phyloP scores from a whole-genome alignment of 768 basidiomycete species.

The Tulasnella sp. region DNA sequence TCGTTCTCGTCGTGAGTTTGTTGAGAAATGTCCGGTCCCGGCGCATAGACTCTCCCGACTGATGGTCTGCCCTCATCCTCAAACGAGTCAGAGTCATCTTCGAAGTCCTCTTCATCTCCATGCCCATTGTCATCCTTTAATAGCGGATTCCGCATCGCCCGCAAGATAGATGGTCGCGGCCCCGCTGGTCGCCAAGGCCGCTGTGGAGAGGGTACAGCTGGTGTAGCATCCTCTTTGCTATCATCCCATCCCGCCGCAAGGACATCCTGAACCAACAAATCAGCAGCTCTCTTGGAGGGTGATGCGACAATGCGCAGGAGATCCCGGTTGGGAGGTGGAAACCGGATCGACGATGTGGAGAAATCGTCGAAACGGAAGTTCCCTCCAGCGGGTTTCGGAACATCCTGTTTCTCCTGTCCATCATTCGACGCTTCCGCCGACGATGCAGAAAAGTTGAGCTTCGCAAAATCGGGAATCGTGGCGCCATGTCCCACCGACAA shows the following conservation, averaged over 20 bases:
- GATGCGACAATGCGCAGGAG: constrained; percentile 1
- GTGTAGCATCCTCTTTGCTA: not conserved
- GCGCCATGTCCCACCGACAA: not conserved
- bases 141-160: not conserved
- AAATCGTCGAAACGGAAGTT: not conserved
- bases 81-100: not conserved
- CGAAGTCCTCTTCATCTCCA: not conserved
- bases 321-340: constrained; percentile 1
- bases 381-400: not conserved
- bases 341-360: not conserved
- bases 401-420: not conserved
- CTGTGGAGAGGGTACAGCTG: not conserved
- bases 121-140: constrained; percentile 10
- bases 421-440: not conserved
- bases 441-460: not conserved
- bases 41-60: not conserved
- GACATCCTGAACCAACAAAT: constrained; percentile 4
- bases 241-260: not conserved
- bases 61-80: not conserved
- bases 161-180: constrained; percentile 4
- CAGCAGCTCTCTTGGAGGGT: constrained; percentile 7
- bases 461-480: not conserved
- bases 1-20: not conserved
- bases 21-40: not conserved
- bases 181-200: not conserved